Conservation (phyloP, 2,329 filamentous ascomycete species). For the Penicillium concentricum region DNA sequence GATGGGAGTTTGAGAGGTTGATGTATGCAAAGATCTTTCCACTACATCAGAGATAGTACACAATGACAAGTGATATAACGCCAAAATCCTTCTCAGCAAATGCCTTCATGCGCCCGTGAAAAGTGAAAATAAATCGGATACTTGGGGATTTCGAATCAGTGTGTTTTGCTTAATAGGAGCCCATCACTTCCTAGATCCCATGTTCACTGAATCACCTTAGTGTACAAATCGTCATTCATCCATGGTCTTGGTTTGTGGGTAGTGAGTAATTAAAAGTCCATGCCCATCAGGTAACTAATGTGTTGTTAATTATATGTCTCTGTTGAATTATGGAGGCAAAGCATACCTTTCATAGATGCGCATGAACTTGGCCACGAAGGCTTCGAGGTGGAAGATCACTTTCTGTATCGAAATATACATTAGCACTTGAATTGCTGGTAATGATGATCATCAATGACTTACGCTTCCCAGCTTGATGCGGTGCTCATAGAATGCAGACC, state of each 20-base stretch:
- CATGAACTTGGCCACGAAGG: constrained; percentile 99
- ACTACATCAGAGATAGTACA: not conserved
- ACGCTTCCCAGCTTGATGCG: constrained; percentile 79
- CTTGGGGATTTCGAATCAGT: not conserved
- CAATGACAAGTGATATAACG: constrained; percentile 7
- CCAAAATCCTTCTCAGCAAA: constrained; percentile 7
- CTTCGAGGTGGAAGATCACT: constrained; percentile 96
- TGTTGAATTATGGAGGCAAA: not conserved
- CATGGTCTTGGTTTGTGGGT: constrained; percentile 9
- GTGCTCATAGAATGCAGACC: constrained; percentile 97
- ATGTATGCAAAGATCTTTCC: not conserved
- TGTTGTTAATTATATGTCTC: constrained; percentile 42
- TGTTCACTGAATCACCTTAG: constrained; percentile 10
- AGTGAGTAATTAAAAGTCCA: constrained; percentile 58
- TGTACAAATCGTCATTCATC: constrained; percentile 33
- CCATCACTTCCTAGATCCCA: not conserved
- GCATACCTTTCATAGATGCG: constrained; percentile 83
- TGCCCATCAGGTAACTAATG: constrained; percentile 63
- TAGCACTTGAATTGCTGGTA: not conserved
- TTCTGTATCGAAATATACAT: constrained; percentile 52
- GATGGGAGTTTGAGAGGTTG: not conserved
- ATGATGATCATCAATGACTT: constrained; percentile 24
- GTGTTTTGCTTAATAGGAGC: not conserved
- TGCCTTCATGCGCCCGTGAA: constrained; percentile 12
- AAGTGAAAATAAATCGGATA: not conserved